Evolutionary conservation across 495 filamentous ascomycete genomes (phyloP).

Genomic region (Neurospora sp.): DNA sequence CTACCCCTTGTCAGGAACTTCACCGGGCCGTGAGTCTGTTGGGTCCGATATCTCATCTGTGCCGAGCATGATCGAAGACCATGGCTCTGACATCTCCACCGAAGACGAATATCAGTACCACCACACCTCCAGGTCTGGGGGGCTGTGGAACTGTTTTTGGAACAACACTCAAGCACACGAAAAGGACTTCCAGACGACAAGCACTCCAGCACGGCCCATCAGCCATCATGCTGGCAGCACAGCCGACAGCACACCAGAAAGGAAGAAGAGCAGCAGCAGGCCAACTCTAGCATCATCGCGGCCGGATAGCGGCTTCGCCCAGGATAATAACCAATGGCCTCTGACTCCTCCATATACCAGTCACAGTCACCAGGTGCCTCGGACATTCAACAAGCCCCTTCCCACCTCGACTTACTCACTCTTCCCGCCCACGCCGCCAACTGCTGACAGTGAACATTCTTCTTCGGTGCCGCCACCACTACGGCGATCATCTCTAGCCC

Average conservation of each 20-base stretch:
- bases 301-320: neutral
- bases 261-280: neutral
- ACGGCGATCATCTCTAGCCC: neutral
- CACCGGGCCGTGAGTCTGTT: constrained; percentile 10
- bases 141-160: constrained; percentile 19
- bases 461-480: neutral
- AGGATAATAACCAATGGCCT: neutral
- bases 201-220: constrained; percentile 1
- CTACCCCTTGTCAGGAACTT: neutral
- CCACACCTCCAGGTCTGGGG: neutral
- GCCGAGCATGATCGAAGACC: constrained; percentile 21
- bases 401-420: constrained; percentile 15
- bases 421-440: constrained; percentile 10
- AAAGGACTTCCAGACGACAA: constrained; percentile 1
- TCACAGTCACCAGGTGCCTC: constrained; percentile 1
- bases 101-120: constrained; percentile 21
- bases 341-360: neutral
- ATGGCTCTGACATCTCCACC: constrained; percentile 17
- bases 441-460: neutral
- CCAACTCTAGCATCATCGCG: neutral
- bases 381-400: constrained; percentile 6
- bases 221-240: neutral
- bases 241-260: neutral
- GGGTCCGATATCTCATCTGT: constrained; percentile 15
- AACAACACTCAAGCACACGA: constrained; percentile 1